Percentiles rank a stretch among this genome's conserved stretches.
Conservation (phyloP, 2,329 filamentous ascomycete genomes). For the Exophiala phaeomuriformis region DNA sequence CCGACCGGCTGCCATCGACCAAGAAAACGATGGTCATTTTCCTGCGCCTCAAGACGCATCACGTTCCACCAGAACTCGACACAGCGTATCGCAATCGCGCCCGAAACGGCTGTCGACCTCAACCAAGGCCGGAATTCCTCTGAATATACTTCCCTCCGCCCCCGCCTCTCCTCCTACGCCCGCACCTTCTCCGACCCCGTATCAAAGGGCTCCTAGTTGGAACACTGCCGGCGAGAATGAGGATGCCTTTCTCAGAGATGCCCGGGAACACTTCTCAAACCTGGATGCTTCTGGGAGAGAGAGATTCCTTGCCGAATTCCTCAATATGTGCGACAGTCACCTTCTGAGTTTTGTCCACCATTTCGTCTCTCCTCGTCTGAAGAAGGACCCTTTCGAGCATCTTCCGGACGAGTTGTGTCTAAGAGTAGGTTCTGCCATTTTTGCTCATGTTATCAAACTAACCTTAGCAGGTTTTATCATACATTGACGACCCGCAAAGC, state of each 20-base stretch:
- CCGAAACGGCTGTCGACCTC: conserved; percentile 24
- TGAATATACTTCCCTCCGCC: conserved; percentile 57
- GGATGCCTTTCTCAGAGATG: conserved; percentile 71
- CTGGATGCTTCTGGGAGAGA: conserved; percentile 70
- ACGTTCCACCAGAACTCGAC: conserved; percentile 30
- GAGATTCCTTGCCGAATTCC: conserved; percentile 73
- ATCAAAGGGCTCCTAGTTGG: conserved; percentile 50
- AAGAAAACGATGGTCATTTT: conserved; percentile 30
- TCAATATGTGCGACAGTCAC: conserved; percentile 92
- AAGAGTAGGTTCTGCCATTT: conserved; percentile 51
- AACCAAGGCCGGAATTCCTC: conserved; percentile 43
- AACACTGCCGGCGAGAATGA: conserved; percentile 55
- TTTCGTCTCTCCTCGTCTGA: conserved; percentile 86
- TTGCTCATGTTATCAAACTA: background rate
- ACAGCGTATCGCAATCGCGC: conserved; percentile 28
- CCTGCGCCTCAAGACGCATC: conserved; percentile 30
- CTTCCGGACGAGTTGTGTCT: conserved; percentile 90
- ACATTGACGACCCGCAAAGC: conserved; percentile 93
- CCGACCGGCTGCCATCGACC: conserved; percentile 28
- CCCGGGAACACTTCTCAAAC: conserved; percentile 71
- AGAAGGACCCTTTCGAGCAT: conserved; percentile 91
- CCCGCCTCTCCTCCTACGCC: conserved; percentile 61
- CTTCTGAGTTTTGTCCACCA: conserved; percentile 93
- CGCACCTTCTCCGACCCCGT: conserved; percentile 58
- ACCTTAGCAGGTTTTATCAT: conserved; percentile 70